Evolutionary conservation across 345 rosid species (phyloP).

Genomic region (Citrus sinensis): DVS_A1.0 CM039162.1:8358001-8358500

Average conservation of each 20-base stretch:
- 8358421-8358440: background rate
- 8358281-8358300: background rate
- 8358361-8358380: background rate
- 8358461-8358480: background rate
- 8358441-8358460: background rate
- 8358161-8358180: background rate
- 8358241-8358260: background rate
- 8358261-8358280: background rate
- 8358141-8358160: background rate
- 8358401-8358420: background rate
- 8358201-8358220: background rate
- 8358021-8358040: background rate
- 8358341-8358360: background rate
- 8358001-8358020: background rate
- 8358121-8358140: background rate
- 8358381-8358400: background rate
- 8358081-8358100: background rate
- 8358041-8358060: background rate
- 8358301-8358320: background rate
- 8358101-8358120: background rate
- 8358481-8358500: background rate
- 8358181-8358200: background rate
- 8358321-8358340: background rate
- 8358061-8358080: background rate
- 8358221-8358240: background rate